phyloP scores from a whole-genome alignment of 1,284 basidiomycete species.

The Fomitopsis palustris region DNA sequence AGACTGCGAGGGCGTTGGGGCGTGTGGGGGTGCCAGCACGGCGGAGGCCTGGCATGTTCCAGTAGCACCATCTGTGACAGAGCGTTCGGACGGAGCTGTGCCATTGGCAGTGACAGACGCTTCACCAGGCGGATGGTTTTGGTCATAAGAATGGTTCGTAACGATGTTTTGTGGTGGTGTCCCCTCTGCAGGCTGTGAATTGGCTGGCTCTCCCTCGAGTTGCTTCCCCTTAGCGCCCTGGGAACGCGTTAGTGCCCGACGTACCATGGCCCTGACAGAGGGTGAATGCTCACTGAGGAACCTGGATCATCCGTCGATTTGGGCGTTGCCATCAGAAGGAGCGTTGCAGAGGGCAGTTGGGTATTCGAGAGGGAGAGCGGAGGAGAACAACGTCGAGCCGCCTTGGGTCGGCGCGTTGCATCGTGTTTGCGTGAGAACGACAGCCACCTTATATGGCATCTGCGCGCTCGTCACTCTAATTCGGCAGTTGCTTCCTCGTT shows the following conservation, averaged over 20 bases:
- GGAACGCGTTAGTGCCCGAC: constrained; percentile 5
- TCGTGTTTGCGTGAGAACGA: constrained; percentile 24
- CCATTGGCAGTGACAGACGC: constrained; percentile 18
- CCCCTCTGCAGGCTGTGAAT: constrained; percentile 26
- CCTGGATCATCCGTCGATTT: constrained; percentile 19
- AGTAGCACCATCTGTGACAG: constrained; percentile 13
- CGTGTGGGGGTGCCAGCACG: constrained; percentile 9
- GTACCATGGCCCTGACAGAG: neutral
- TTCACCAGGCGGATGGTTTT: neutral
- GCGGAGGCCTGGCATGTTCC: constrained; percentile 27
- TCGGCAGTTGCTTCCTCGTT: neutral
- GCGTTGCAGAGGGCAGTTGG: constrained; percentile 26
- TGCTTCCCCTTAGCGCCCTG: constrained; percentile 27
- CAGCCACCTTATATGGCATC: constrained; percentile 10
- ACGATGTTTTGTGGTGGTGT: constrained; percentile 15
- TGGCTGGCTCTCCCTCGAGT: constrained; percentile 24
- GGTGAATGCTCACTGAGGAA: constrained; percentile 13
- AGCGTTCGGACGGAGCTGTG: constrained; percentile 13
- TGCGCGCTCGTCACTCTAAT: constrained; percentile 1
- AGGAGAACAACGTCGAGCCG: constrained; percentile 24
- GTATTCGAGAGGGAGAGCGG: constrained; percentile 26
- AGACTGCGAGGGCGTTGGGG: constrained; percentile 1
- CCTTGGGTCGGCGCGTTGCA: constrained; percentile 24
- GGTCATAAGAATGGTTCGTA: constrained; percentile 12
- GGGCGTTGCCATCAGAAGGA: constrained; percentile 26